Conservation (phyloP, 305 asterid genomes). For the Monarda citriodora region DNA sequence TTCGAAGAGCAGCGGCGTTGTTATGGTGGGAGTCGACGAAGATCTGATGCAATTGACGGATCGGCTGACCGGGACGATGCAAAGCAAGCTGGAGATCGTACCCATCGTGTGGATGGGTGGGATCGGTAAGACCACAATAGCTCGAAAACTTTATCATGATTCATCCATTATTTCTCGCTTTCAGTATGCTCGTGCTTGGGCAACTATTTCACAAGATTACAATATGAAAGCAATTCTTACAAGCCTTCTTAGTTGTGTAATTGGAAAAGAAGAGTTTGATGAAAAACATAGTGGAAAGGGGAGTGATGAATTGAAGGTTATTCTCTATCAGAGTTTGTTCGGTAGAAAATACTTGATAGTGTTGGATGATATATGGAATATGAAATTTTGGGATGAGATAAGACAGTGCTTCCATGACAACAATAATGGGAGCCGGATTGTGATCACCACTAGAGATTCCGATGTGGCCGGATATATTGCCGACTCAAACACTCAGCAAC, state of each 20-base stretch:
- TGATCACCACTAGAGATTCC: too few species aligned
- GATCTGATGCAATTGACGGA: background rate
- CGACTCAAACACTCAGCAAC: too few species aligned
- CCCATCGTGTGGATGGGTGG: slow-evolving; percentile 1
- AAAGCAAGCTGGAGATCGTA: background rate
- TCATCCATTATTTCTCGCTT: background rate
- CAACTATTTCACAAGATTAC: slow-evolving; percentile 8
- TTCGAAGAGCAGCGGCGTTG: too few species aligned
- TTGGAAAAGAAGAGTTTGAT: slow-evolving; percentile 6
- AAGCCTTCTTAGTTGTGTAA: background rate
- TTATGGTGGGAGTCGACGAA: too few species aligned
- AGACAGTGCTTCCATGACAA: too few species aligned
- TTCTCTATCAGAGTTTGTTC: too few species aligned
- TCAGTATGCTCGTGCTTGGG: background rate
- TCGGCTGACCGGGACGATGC: background rate
- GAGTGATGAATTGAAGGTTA: too few species aligned
- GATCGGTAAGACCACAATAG: background rate
- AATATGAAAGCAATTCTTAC: background rate
- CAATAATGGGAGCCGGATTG: too few species aligned
- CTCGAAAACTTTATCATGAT: background rate
- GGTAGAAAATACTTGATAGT: too few species aligned
- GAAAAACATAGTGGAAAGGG: background rate
- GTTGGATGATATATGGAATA: too few species aligned
- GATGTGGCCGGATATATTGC: too few species aligned
- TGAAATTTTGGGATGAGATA: too few species aligned